These are phyloP conservation scores for Candida peoriensis DNA, from an alignment of 805 yeast genomes.

Conservation along the genomic window DNA sequence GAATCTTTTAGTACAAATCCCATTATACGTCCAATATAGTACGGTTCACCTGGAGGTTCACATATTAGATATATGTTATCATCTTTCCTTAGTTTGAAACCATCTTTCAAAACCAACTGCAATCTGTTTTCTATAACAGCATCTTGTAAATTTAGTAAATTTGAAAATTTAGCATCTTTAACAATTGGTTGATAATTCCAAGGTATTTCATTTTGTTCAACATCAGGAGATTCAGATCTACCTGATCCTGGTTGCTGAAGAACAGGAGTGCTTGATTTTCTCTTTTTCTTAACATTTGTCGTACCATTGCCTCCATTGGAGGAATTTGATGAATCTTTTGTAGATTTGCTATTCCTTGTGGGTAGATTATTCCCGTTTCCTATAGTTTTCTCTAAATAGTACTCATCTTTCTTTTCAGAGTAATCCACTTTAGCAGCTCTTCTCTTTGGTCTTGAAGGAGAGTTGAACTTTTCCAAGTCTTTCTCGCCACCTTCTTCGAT, in stretches of 20 bases:
- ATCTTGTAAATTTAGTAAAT: slow-evolving; percentile 32
- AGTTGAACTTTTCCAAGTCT: slow-evolving; percentile 1
- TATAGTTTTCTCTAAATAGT: too few relatives aligned
- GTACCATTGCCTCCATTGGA: not conserved
- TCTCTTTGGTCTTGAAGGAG: slow-evolving; percentile 11
- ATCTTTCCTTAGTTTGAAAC: slow-evolving; percentile 21
- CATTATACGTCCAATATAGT: slow-evolving; percentile 78
- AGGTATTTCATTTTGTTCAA: slow-evolving; percentile 11
- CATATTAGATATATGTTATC: slow-evolving; percentile 80
- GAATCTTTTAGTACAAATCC: slow-evolving; percentile 52
- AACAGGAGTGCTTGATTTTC: slow-evolving; percentile 1
- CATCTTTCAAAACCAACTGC: slow-evolving; percentile 16
- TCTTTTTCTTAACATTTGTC: slow-evolving; percentile 1
- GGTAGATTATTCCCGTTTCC: not conserved
- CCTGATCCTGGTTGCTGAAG: slow-evolving; percentile 1
- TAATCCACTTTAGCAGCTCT: slow-evolving; percentile 24
- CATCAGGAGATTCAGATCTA: slow-evolving; percentile 12
- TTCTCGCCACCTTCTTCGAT: not conserved
- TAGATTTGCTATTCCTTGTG: slow-evolving; percentile 2
- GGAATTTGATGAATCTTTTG: too few relatives aligned
- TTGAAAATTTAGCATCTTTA: slow-evolving; percentile 24
- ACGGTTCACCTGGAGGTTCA: slow-evolving; percentile 94
- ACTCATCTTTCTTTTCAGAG: slow-evolving; percentile 18
- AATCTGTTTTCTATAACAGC: slow-evolving; percentile 29
- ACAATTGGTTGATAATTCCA: slow-evolving; percentile 22